Evolutionary conservation across 148 eudicot genomes (phyloP), one percentile per base, ranked within the genome.

Genomic region (Vaccinium darrowii): DNA sequence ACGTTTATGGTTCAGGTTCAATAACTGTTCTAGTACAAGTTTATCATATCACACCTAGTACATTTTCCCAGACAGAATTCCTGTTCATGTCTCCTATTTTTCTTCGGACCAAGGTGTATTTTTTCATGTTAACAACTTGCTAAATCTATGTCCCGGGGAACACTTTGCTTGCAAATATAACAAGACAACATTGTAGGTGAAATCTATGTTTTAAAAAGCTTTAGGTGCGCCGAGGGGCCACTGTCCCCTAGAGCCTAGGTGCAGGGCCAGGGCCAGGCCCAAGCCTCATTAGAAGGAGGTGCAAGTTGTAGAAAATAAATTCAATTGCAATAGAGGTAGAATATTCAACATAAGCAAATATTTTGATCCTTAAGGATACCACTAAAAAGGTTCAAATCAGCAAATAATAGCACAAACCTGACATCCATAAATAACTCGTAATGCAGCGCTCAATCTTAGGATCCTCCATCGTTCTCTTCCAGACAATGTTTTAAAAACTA

Each of bases 131-230:
- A 14, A 76, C 14, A 47, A 49, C 50, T 19, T 14, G 30, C 8
- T n/a, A 23, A 0, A 18, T 75, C 18, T 76, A 8, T 36, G 58
- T 52, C 15, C 47, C 27, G 33, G n/a, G 25, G 81, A 56, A 54
- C 58, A 78, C 39, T 56, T 79, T 30, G 49, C 50, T 81, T 81
- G 25, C 21, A 81, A 50, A 25, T 76, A 49, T 25, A n/a, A 65
- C 33, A 25, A 25, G 72, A 10, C 33, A 10, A 23, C 72, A 65
- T 65, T 25, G 72, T 25, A 23, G 15, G 72, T 65, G 27, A 65
- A 65, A 11, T 65, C 72, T 9, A 14, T 10, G 67, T 62, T 62
- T 62, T 62, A 21, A 62, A 62, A 21, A 8, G 25, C 67, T 62
- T 27, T 62, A 62, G 67, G 21, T 0, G 4, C 12, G 21, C 25